Evolutionary conservation across 768 basidiomycete genomes (phyloP).

Genomic region (Russula griseocarnosa): DNA sequence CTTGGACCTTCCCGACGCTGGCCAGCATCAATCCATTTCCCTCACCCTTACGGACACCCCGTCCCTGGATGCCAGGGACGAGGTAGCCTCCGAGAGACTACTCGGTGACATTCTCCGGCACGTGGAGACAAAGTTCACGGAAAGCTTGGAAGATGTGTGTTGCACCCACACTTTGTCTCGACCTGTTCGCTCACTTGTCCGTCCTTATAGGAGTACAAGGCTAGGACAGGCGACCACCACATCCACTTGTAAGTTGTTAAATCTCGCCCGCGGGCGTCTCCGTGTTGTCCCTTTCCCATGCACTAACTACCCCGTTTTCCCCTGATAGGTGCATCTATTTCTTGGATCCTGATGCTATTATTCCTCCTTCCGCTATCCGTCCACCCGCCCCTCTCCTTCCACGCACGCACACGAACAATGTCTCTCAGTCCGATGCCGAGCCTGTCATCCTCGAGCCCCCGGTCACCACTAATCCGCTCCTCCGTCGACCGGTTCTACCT

Average conservation of each 20-base stretch:
- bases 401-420: constrained; percentile 65
- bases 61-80: constrained; percentile 70
- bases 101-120: constrained; percentile 65
- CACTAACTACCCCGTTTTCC: constrained; percentile 21
- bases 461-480: constrained; percentile 64
- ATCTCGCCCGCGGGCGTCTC: constrained; percentile 16
- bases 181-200: constrained; percentile 27
- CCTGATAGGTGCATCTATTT: constrained; percentile 74
- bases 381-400: constrained; percentile 65
- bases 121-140: constrained; percentile 67
- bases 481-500: constrained; percentile 65
- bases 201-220: constrained; percentile 59
- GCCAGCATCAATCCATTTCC: constrained; percentile 47
- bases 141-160: constrained; percentile 76
- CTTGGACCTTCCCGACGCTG: constrained; percentile 48
- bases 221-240: constrained; percentile 67
- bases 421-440: constrained; percentile 67
- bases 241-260: constrained; percentile 64
- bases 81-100: constrained; percentile 56
- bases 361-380: constrained; percentile 63
- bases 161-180: constrained; percentile 25
- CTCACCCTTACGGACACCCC: constrained; percentile 81
- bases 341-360: constrained; percentile 77
- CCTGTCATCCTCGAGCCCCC: constrained; percentile 80
- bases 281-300: constrained; percentile 15